These are phyloP conservation scores for Teratosphaeria epicoccoides DNA, from an alignment of 2,329 filamentous ascomycete species.

Conservation along the genomic window DNA sequence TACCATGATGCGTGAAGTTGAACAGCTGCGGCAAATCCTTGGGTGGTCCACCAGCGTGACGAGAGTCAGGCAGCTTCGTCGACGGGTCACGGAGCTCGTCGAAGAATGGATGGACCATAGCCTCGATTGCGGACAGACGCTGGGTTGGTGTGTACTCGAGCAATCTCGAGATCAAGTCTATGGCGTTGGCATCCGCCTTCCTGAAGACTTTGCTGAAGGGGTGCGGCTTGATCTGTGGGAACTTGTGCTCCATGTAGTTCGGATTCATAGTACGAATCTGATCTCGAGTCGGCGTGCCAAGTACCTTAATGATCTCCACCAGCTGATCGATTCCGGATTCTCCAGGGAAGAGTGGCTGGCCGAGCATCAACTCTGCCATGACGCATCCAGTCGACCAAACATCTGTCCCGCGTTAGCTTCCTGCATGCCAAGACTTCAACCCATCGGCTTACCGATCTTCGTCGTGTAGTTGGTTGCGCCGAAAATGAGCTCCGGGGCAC, in stretches of 20 bases:
- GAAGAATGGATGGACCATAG: conserved; percentile 98
- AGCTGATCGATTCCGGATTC: conserved; percentile 98
- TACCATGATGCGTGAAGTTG: conserved; percentile 90
- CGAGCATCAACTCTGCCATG: conserved; percentile 98
- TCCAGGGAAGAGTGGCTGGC: conserved; percentile 92
- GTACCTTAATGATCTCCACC: conserved; percentile 98
- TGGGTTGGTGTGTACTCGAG: conserved; percentile 97
- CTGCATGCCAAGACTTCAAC: conserved; percentile 6
- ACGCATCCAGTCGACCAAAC: conserved; percentile 99
- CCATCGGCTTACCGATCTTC: conserved; percentile 72
- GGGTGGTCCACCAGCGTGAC: conserved; percentile 68
- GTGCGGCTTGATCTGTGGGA: conserved; percentile 98
- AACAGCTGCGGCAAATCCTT: conserved; percentile 82
- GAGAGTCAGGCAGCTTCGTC: conserved; percentile 86
- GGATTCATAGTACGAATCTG: conserved; percentile 99
- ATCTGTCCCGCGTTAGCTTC: conserved; percentile 47
- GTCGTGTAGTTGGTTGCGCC: conserved; percentile 99
- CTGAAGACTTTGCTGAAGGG: conserved; percentile 99
- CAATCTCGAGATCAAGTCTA: conserved; percentile 86
- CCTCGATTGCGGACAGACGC: conserved; percentile 82
- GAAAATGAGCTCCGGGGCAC: conserved; percentile 94
- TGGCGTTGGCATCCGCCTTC: conserved; percentile 84
- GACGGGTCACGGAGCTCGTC: conserved; percentile 88
- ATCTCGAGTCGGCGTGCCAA: conserved; percentile 91
- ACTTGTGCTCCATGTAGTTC: conserved; percentile 99